A percentile compares a stretch with the other conserved stretches of the same genome.
Evolutionary conservation across 78 protist genomes (phyloP).

Genomic region (Dictyostelium citrinum): DNA sequence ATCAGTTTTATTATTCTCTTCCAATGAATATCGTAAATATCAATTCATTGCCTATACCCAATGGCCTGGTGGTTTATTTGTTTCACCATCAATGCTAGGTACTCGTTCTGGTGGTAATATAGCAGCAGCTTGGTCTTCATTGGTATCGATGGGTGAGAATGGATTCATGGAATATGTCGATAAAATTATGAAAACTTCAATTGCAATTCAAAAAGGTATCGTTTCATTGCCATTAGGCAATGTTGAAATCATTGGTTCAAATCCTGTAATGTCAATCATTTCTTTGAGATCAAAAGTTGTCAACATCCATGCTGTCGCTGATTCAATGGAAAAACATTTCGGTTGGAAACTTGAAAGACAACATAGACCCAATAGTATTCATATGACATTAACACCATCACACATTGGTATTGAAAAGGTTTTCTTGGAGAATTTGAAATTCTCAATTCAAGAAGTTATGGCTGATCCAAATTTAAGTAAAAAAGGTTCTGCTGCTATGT

Average conservation of each 20-base stretch:
- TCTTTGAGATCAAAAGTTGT: not conserved
- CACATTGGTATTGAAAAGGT: conserved; percentile 42
- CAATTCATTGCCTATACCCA: conserved; percentile 32
- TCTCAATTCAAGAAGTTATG: conserved; percentile 12
- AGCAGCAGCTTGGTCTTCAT: conserved; percentile 93
- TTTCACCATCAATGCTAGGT: conserved; percentile 90
- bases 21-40: conserved; percentile 3
- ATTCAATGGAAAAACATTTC: conserved; percentile 31
- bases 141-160: conserved; percentile 81
- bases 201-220: conserved; percentile 24
- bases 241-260: conserved; percentile 14
- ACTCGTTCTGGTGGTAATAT: conserved; percentile 89
- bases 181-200: conserved; percentile 27
- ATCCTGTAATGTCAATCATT: conserved; percentile 45
- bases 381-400: conserved; percentile 44
- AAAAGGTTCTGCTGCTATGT: conserved; percentile 81
- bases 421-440: conserved; percentile 3
- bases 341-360: conserved; percentile 75
- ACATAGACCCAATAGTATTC: conserved; percentile 60
- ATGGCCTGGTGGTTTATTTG: conserved; percentile 91
- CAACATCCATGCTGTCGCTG: conserved; percentile 53
- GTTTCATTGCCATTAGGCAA: not conserved
- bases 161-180: conserved; percentile 29
- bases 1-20: conserved; percentile 76
- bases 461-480: conserved; percentile 28